Evolutionary conservation across 148 eudicot genomes (phyloP).

Genomic region (Fagopyrum homotropicum): DNA sequence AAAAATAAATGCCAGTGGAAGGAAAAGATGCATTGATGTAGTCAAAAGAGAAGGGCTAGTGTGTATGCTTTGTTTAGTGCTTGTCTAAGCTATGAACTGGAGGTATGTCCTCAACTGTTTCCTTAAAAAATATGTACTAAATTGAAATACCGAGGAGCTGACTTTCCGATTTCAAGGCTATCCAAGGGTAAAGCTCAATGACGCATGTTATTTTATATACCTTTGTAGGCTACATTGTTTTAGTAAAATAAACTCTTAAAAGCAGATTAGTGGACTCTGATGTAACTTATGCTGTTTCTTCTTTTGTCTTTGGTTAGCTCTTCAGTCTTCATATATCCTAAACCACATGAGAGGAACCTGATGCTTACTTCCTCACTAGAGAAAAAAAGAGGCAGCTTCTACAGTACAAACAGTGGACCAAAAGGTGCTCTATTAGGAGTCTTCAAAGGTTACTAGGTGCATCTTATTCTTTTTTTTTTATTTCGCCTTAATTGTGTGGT

Average conservation of each 20-base stretch:
- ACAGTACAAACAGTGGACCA: not conserved
- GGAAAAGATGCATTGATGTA: not conserved
- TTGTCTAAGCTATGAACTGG: slow-evolving; percentile 7
- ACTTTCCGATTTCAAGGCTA: not conserved
- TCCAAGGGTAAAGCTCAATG: not conserved
- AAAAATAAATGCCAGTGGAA: slow-evolving; percentile 4
- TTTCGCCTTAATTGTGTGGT: not conserved
- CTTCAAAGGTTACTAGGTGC: slow-evolving; percentile 1
- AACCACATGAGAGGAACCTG: not conserved
- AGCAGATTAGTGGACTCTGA: slow-evolving; percentile 10
- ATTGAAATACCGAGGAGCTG: slow-evolving; percentile 5
- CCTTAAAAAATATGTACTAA: not conserved
- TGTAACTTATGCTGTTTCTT: slow-evolving; percentile 1
- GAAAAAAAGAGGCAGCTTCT: too few species aligned
- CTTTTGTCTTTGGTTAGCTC: slow-evolving; percentile 5
- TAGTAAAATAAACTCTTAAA: not conserved
- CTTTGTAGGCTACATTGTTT: not conserved
- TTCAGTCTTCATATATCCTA: not conserved
- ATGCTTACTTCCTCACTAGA: not conserved
- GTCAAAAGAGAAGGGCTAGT: slow-evolving; percentile 10
- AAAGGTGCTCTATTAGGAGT: slow-evolving; percentile 6
- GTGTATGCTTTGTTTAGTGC: slow-evolving; percentile 10
- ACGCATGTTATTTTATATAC: not conserved
- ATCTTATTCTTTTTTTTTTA: not conserved
- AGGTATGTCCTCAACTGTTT: not conserved